Conservation (phyloP, 306 rosid species). For the Medicago lupulina region DNA sequence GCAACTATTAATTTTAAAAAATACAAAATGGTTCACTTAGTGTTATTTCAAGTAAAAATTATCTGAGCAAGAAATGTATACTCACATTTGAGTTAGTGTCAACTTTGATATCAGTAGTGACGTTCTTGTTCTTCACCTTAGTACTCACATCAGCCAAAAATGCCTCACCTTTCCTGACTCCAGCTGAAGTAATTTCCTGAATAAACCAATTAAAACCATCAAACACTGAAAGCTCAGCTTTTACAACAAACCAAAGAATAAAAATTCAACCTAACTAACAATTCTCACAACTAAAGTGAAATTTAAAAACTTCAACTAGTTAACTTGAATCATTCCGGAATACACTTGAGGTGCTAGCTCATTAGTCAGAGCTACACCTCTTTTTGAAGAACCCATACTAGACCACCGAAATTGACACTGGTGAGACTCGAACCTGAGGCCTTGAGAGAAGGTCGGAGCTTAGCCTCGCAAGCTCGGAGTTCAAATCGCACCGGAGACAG, state of each 20-base stretch:
- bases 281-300: neutral
- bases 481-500: no score
- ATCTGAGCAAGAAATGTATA: neutral
- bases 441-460: no score
- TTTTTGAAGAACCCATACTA: no score
- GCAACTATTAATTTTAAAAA: neutral
- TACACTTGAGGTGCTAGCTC: no score
- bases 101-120: conserved; percentile 89
- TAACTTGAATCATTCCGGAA: neutral
- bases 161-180: conserved; percentile 77
- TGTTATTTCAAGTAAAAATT: neutral
- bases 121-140: conserved; percentile 88
- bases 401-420: no score
- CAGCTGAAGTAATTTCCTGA: conserved; percentile 86
- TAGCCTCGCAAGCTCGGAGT: no score
- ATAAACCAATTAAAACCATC: conserved; percentile 26
- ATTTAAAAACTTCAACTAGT: neutral
- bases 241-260: neutral
- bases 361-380: no score
- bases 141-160: conserved; percentile 78
- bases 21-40: neutral
- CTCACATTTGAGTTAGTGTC: conserved; percentile 89
- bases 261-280: conserved; percentile 15
- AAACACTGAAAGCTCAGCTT: neutral
- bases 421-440: no score